phyloP scores from a whole-genome alignment of 768 basidiomycete species.

The Arthromyces matolae region DNA sequence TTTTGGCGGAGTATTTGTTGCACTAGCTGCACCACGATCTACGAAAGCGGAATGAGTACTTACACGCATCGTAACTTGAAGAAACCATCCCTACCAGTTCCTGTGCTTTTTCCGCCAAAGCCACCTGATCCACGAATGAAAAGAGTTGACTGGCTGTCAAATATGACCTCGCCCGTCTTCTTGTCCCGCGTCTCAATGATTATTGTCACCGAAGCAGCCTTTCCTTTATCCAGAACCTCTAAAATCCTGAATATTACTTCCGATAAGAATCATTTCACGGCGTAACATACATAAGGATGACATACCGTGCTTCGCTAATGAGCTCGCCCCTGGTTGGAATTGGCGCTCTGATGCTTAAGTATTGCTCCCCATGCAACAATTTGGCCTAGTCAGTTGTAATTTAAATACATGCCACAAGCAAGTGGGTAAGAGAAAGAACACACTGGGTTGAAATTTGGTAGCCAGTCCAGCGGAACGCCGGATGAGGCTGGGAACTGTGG shows the following conservation, averaged over 20 bases:
- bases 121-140: constrained; percentile 95
- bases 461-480: constrained; percentile 71
- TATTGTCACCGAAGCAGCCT: constrained; percentile 85
- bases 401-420: background rate
- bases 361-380: constrained; percentile 97
- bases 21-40: constrained; percentile 91
- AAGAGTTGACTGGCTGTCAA: constrained; percentile 89
- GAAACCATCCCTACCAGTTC: constrained; percentile 50
- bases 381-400: constrained; percentile 59
- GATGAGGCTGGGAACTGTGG: constrained; percentile 81
- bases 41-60: background rate
- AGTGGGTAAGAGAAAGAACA: constrained; percentile 19
- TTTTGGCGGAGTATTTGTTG: constrained; percentile 74
- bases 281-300: constrained; percentile 6
- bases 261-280: background rate
- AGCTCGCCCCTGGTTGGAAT: constrained; percentile 85
- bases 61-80: too few relatives aligned
- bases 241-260: constrained; percentile 44
- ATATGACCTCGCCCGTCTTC: constrained; percentile 70
- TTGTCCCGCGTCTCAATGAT: constrained; percentile 81
- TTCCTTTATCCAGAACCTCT: constrained; percentile 88
- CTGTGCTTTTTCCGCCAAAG: constrained; percentile 87
- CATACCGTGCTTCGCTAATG: constrained; percentile 66
- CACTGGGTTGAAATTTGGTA: constrained; percentile 94
- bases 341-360: constrained; percentile 78